Conservation (phyloP, 495 filamentous ascomycete species). For the Glutinoglossum americanum region DNA sequence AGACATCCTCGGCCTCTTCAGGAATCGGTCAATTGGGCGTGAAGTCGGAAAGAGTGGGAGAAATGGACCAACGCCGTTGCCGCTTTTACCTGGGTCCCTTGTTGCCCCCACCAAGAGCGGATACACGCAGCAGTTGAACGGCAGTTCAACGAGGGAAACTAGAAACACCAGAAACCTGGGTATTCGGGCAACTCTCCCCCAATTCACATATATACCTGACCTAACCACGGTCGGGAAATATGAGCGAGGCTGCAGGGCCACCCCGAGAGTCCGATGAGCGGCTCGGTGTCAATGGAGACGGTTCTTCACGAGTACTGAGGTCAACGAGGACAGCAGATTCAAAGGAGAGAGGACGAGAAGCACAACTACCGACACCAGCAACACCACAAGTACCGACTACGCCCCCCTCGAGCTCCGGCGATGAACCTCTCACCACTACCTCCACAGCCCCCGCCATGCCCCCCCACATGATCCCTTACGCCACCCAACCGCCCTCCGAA, state of each 20-base stretch:
- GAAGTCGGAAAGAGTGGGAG: too few species aligned
- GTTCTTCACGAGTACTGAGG: not conserved
- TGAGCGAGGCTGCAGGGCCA: not conserved
- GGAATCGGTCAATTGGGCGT: too few species aligned
- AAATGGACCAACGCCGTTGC: not conserved
- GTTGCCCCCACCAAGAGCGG: too few species aligned
- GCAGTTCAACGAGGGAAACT: not conserved
- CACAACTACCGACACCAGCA: not conserved
- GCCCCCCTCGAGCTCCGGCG: not conserved
- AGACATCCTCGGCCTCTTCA: too few species aligned
- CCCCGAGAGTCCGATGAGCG: not conserved
- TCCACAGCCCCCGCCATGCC: conserved; percentile 21
- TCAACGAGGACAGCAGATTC: not conserved
- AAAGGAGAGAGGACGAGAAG: not conserved
- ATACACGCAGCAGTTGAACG: too few species aligned
- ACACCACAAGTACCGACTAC: not conserved
- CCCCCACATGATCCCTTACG: conserved; percentile 36
- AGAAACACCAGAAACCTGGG: too few species aligned
- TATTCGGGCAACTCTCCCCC: not conserved
- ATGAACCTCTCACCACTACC: not conserved
- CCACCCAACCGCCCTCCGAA: conserved; percentile 51
- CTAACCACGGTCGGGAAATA: not conserved
- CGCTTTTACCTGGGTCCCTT: not conserved
- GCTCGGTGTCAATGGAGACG: not conserved
- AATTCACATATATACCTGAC: not conserved